A percentile compares a stretch with the other conserved stretches of the same genome.
These are phyloP conservation scores for Dunaliella primolecta DNA, from an alignment of 139 green algal species.

Conservation along the genomic window DNA sequence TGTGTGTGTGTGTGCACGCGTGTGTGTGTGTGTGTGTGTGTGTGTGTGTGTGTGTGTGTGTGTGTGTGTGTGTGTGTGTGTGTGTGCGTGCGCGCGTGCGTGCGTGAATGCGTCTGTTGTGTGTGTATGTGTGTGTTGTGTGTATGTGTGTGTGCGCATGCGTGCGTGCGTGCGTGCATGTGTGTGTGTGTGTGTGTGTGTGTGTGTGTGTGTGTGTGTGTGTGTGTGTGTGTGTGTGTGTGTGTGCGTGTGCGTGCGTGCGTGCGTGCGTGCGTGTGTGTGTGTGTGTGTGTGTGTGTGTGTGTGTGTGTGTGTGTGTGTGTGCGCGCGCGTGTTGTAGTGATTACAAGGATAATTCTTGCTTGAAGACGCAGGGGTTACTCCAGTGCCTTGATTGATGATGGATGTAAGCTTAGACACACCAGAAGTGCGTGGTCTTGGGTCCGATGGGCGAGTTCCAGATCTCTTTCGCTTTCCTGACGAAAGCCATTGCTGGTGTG, in stretches of 20 bases:
- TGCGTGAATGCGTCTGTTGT: neutral
- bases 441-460: slow-evolving; percentile 31
- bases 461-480: neutral
- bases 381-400: neutral
- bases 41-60: neutral
- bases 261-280: no score
- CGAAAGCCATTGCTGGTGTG: neutral
- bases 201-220: no score
- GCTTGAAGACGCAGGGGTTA: no score
- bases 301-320: no score
- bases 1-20: neutral
- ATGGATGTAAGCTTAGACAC: neutral
- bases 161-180: neutral
- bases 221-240: no score
- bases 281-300: no score
- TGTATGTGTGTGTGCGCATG: neutral
- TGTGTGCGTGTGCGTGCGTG: no score
- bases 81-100: neutral
- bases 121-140: neutral
- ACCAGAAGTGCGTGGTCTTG: slow-evolving; percentile 83
- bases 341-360: no score
- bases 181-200: no score
- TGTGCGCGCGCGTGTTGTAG: no score
- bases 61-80: neutral
- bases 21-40: neutral